Evolutionary conservation across 2,329 filamentous ascomycete species (phyloP), one percentile per base, ranked within the genome.

Genomic region (Apiospora malaysiana): DNA sequence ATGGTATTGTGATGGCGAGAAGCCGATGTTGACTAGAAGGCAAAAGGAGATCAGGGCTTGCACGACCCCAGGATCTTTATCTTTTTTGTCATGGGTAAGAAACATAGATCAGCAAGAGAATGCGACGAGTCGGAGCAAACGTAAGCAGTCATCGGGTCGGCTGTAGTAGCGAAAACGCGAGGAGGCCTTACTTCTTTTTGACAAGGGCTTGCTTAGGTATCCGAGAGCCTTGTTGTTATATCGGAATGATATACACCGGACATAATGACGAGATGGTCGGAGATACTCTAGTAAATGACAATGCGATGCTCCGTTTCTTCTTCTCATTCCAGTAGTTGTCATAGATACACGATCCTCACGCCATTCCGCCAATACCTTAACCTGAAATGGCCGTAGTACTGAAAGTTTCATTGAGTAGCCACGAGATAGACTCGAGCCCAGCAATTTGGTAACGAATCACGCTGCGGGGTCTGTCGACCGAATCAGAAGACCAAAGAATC

Each of bases 121-220:
- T 63, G 56, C 32, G 32, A 40, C 40, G 56, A 40, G 32, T 63
- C 32, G 32, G 18, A 40, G 21, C 56, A 21, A n/a, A 37, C 8
- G 56, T 37, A 37, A 63, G 18, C 32, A 59, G 16, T 40, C 51
- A 56, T 56, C 51, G 49, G 49, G 16, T 56, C 32, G 56, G 56
- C 32, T 40, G 37, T 63, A 40, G 32, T 21, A 27, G 56, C 56
- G 56, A 63, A 63, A 63, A 32, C 56, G 56, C 56, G 56, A 63
- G 32, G 32, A 32, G 10, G 56, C 32, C 27, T 63, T 40, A 9
- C 8, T 40, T 40, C 27, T 37, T 63, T 59, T 40, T n/a, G 16
- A 12, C 16, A 32, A 21, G 25, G 27, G 27, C 27, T 63, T 9
- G 42, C 42, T 32, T 32, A 32, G 32, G 32, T 32, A 16, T n/a